phyloP scores from a whole-genome alignment of 805 yeast genomes.

The Debaryomyces prosopidis region DNA sequence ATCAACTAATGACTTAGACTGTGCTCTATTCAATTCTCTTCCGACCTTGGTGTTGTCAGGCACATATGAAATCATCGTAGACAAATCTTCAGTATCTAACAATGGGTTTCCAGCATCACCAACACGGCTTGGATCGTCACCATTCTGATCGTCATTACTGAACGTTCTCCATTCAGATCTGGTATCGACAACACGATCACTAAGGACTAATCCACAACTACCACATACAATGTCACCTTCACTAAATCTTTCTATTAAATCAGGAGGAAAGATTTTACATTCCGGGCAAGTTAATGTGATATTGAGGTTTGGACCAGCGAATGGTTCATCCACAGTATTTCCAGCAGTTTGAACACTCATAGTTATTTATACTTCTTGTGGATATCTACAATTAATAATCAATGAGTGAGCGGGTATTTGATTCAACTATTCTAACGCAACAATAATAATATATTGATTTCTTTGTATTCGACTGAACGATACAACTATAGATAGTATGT shows the following conservation, averaged over 20 bases:
- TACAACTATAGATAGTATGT: background rate
- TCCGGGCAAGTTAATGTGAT: constrained; percentile 93
- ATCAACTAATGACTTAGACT: constrained; percentile 81
- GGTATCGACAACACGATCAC: constrained; percentile 90
- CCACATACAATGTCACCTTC: constrained; percentile 99
- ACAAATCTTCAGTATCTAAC: constrained; percentile 86
- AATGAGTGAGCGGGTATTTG: background rate
- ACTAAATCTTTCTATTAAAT: constrained; percentile 88
- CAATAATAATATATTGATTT: background rate
- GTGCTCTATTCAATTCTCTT: constrained; percentile 89
- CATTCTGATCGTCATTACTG: constrained; percentile 95
- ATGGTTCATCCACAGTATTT: constrained; percentile 27
- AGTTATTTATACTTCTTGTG: background rate
- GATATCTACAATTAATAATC: background rate
- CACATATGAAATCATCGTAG: constrained; percentile 87
- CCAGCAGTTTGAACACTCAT: constrained; percentile 9
- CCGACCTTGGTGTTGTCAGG: constrained; percentile 84
- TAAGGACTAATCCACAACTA: constrained; percentile 88
- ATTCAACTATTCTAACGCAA: background rate
- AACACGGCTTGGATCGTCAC: constrained; percentile 98
- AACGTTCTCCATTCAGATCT: constrained; percentile 99
- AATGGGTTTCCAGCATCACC: constrained; percentile 96
- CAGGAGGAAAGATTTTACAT: constrained; percentile 94
- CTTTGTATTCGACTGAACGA: constrained; percentile 3
- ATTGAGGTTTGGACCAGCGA: constrained; percentile 77